Conservation (phyloP, 306 rosid species). For the Dryas alaskensis region DNA sequence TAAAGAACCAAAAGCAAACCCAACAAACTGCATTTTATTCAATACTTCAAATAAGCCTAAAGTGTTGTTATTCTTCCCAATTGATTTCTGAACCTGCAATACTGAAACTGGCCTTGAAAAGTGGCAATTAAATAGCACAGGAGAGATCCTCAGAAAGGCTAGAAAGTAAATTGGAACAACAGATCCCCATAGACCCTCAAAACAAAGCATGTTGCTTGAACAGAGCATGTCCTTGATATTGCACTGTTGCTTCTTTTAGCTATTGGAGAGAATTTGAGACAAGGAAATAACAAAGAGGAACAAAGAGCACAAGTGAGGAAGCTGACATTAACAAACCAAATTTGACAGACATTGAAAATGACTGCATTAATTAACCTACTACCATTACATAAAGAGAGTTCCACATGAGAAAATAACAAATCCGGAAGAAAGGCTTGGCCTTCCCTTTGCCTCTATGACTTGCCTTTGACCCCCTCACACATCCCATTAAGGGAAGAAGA, state of each 20-base stretch:
- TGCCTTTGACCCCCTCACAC: slow-evolving; percentile 54
- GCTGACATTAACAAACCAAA: not conserved
- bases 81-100: not conserved
- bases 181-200: too few species aligned
- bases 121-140: too few species aligned
- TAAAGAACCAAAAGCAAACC: not conserved
- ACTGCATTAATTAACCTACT: not conserved
- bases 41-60: not conserved
- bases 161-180: not conserved
- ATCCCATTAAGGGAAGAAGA: slow-evolving; percentile 32
- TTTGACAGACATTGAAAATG: not conserved
- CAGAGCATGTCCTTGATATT: not conserved
- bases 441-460: slow-evolving; percentile 75
- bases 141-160: not conserved
- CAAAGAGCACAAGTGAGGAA: not conserved
- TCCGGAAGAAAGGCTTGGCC: slow-evolving; percentile 80
- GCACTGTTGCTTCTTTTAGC: not conserved
- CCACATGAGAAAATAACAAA: slow-evolving; percentile 23
- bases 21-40: slow-evolving; percentile 6
- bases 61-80: not conserved
- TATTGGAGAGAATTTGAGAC: not conserved
- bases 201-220: not conserved
- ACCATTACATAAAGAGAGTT: slow-evolving; percentile 13
- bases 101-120: not conserved
- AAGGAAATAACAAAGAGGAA: not conserved